Conservation (phyloP, 176 grass and related monocot genomes). For the Urochloa ruziziensis region DNA sequence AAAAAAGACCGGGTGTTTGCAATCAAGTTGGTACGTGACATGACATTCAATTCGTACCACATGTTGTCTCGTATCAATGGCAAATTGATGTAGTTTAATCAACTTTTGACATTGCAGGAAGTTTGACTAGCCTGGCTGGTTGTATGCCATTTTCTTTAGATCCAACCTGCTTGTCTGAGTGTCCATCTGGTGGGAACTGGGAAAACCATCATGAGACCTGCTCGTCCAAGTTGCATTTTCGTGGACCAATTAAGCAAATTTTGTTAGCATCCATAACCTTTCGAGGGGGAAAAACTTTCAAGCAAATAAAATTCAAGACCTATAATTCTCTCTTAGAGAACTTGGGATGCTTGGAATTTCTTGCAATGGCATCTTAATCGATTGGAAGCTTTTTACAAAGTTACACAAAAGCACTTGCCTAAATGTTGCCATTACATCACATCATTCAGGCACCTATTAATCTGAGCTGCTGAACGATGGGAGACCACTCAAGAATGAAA, state of each 20-base stretch:
- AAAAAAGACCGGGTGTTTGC: too few species aligned
- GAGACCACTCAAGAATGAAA: conserved; percentile 1
- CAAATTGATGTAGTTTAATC: neutral
- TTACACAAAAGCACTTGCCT: neutral
- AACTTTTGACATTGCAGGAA: neutral
- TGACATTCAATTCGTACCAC: neutral
- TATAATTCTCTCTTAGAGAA: neutral
- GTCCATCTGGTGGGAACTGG: conserved; percentile 1
- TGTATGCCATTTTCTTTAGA: neutral
- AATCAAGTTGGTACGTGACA: too few species aligned
- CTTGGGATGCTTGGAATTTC: neutral
- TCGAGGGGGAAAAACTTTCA: neutral
- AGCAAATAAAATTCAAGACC: neutral
- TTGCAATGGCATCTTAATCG: neutral
- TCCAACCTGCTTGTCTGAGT: neutral
- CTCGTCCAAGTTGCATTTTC: neutral
- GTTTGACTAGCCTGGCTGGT: neutral
- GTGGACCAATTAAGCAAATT: neutral
- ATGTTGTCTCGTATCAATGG: neutral
- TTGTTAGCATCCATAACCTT: neutral
- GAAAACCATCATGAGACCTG: neutral
- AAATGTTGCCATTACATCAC: neutral
- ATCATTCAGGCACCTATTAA: neutral
- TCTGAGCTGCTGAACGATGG: neutral
- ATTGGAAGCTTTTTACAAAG: neutral